Conservation (phyloP, 371 early-diverging fungal genomes). For the Rhizopus stolonifer region DNA sequence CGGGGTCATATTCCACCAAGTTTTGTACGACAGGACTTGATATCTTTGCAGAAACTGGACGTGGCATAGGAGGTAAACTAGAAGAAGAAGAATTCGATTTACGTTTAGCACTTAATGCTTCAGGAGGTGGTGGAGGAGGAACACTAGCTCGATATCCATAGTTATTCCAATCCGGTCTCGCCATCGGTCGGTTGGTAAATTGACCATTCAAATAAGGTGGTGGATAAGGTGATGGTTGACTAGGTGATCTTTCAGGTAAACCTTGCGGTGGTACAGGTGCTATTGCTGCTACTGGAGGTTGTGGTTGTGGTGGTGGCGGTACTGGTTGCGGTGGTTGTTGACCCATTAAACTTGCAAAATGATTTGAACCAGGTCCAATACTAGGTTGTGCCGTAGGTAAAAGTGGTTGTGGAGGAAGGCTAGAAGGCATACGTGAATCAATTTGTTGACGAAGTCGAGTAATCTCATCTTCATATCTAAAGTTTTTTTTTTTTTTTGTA, state of each 20-base stretch:
- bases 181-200: slow-evolving; percentile 20
- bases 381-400: slow-evolving; percentile 35
- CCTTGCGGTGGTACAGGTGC: too few species aligned
- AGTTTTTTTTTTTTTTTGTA: too few species aligned
- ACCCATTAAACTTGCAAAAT: slow-evolving; percentile 50
- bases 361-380: slow-evolving; percentile 52
- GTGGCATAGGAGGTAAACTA: slow-evolving; percentile 2
- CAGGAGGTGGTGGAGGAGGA: slow-evolving; percentile 7
- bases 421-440: slow-evolving; percentile 29
- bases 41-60: too few species aligned
- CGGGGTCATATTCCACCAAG: slow-evolving; percentile 81
- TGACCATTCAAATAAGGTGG: slow-evolving; percentile 18
- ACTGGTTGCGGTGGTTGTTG: slow-evolving; percentile 31
- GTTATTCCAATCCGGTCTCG: slow-evolving; percentile 9
- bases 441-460: slow-evolving; percentile 47
- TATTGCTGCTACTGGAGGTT: too few species aligned
- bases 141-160: slow-evolving; percentile 8
- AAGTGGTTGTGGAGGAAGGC: slow-evolving; percentile 13
- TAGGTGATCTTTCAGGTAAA: slow-evolving; percentile 35
- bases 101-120: slow-evolving; percentile 1
- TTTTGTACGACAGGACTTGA: too few species aligned
- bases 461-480: slow-evolving; percentile 53
- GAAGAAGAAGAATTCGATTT: slow-evolving; percentile 10
- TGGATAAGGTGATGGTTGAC: slow-evolving; percentile 8
- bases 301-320: slow-evolving; percentile 40